Percentiles rank a stretch among this genome's conserved stretches.
Conservation (phyloP, 2,329 filamentous ascomycete genomes). For the Chaetomium sp. region DNA sequence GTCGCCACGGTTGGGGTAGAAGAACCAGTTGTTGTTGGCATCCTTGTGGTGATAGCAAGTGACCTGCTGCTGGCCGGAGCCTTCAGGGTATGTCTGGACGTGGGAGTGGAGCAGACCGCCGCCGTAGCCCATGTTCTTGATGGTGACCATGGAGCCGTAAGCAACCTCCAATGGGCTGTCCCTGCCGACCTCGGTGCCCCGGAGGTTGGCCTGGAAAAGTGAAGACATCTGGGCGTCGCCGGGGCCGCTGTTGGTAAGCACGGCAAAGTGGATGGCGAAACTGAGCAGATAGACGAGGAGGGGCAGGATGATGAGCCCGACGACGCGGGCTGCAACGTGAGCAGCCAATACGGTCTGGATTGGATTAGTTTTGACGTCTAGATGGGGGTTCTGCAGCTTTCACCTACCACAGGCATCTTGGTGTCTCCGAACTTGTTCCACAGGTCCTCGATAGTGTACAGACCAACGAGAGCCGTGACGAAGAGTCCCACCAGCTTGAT, state of each 20-base stretch:
- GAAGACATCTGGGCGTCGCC: conserved; percentile 99
- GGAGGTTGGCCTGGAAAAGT: conserved; percentile 95
- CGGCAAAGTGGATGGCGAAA: conserved; percentile 91
- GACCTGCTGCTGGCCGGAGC: conserved; percentile 91
- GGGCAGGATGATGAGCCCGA: conserved; percentile 86
- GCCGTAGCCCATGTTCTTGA: conserved; percentile 99
- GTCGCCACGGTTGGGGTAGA: conserved; percentile 87
- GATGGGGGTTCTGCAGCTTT: not conserved
- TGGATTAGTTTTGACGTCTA: conserved; percentile 14
- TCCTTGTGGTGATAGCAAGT: conserved; percentile 99
- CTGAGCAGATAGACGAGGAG: conserved; percentile 92
- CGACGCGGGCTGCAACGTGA: conserved; percentile 77
- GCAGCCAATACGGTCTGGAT: conserved; percentile 59
- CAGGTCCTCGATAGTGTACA: conserved; percentile 94
- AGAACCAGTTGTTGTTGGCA: conserved; percentile 99
- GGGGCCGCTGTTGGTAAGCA: conserved; percentile 89
- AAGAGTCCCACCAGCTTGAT: conserved; percentile 98
- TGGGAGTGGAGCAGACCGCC: conserved; percentile 92
- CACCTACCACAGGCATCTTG: conserved; percentile 79
- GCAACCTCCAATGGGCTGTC: conserved; percentile 93
- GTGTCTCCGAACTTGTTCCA: conserved; percentile 97
- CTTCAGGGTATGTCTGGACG: conserved; percentile 93
- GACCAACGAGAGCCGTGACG: conserved; percentile 87
- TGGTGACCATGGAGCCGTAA: conserved; percentile 81
- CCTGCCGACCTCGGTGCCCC: conserved; percentile 89